Conservation (phyloP, 2,329 filamentous ascomycete species). For the Fusarium nisikadoi region DNA sequence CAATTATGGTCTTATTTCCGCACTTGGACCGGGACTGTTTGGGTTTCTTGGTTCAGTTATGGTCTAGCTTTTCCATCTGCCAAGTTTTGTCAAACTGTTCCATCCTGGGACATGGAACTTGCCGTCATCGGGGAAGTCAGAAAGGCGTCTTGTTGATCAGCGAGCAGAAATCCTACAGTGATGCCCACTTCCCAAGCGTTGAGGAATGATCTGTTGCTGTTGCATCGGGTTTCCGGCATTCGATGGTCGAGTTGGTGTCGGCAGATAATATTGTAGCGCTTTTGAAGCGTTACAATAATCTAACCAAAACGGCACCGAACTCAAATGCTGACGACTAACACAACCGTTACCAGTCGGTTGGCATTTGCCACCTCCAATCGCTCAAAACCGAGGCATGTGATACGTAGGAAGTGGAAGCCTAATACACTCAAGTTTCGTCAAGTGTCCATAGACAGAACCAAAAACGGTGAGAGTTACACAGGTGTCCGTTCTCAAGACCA, state of each 20-base stretch:
- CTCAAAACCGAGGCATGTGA: constrained; percentile 22
- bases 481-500: constrained; percentile 9
- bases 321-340: constrained; percentile 10
- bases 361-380: constrained; percentile 25
- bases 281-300: not conserved
- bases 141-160: not conserved
- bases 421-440: not conserved
- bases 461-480: constrained; percentile 7
- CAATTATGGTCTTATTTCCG: constrained; percentile 15
- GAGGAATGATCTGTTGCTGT: not conserved
- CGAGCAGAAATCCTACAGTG: not conserved
- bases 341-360: not conserved
- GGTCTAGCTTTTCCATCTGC: not conserved
- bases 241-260: constrained; percentile 10
- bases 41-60: constrained; percentile 5
- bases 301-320: constrained; percentile 12
- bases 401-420: not conserved
- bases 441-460: constrained; percentile 28
- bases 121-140: not conserved
- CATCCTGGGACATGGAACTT: not conserved
- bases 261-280: constrained; percentile 11
- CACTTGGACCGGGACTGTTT: not conserved
- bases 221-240: constrained; percentile 2
- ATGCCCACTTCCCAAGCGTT: not conserved
- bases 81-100: constrained; percentile 3